A percentile compares a stretch with the other conserved stretches of the same genome.
phyloP scores from a whole-genome alignment of 1,139 yeast genomes.

The Debaryomycetaceae sp. region DNA sequence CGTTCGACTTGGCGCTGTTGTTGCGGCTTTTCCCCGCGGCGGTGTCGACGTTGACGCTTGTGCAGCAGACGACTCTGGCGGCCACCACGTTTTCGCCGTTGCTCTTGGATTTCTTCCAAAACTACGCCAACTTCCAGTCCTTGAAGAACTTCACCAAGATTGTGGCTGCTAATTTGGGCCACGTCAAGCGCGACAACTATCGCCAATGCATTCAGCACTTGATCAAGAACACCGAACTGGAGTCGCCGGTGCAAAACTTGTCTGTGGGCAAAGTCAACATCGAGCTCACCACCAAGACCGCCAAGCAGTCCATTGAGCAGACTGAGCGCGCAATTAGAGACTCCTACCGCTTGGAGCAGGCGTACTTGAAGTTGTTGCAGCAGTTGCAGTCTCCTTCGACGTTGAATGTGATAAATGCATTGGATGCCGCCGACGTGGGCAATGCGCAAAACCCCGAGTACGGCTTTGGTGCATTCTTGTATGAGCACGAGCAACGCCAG shows the following conservation, averaged over 20 bases:
- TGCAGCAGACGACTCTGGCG: conserved; percentile 53
- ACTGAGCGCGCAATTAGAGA: conserved; percentile 34
- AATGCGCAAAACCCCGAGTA: conserved; percentile 64
- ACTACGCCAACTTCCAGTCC: conserved; percentile 44
- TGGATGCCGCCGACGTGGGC: conserved; percentile 34
- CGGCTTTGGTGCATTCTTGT: conserved; percentile 77
- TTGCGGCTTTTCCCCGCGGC: conserved; percentile 51
- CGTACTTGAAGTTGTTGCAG: conserved; percentile 69
- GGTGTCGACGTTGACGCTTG: conserved; percentile 55
- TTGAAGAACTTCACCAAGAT: conserved; percentile 47
- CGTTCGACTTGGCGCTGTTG: conserved; percentile 56
- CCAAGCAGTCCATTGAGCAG: conserved; percentile 22
- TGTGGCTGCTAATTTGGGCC: conserved; percentile 58
- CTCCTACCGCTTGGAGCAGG: conserved; percentile 61
- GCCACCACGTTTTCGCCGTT: conserved; percentile 56
- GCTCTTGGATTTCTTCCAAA: conserved; percentile 71
- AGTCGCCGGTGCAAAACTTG: conserved; percentile 59
- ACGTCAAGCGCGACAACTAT: conserved; percentile 40
- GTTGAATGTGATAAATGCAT: conserved; percentile 57
- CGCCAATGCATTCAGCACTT: conserved; percentile 45
- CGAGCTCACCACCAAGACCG: conserved; percentile 27
- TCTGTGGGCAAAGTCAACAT: conserved; percentile 48
- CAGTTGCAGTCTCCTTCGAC: conserved; percentile 50
- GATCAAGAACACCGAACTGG: conserved; percentile 47
- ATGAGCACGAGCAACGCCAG: conserved; percentile 47